Evolutionary conservation across 2,329 filamentous ascomycete species (phyloP).

Genomic region (Hypoxylon sp.): DNA sequence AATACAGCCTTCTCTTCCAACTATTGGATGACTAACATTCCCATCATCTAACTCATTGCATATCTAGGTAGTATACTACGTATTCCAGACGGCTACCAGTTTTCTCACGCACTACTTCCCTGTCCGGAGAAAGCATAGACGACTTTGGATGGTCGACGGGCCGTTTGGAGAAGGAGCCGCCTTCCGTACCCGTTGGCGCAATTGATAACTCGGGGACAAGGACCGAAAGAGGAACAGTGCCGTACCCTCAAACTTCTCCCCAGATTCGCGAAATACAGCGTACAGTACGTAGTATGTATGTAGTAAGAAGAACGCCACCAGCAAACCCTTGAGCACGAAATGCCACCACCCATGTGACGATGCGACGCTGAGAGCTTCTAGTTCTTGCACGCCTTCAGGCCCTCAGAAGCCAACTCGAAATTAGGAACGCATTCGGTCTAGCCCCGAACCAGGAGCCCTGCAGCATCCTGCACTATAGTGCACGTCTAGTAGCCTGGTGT

Average conservation of each 20-base stretch:
- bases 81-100: conserved; percentile 10
- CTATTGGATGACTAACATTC: conserved; percentile 5
- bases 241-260: conserved; percentile 41
- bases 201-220: conserved; percentile 47
- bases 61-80: conserved; percentile 16
- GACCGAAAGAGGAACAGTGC: conserved; percentile 46
- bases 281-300: too few species aligned
- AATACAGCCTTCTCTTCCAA: not conserved
- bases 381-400: conserved; percentile 5
- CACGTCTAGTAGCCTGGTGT: conserved; percentile 40
- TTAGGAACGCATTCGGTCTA: conserved; percentile 35
- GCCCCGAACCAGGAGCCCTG: conserved; percentile 34
- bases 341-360: conserved; percentile 35
- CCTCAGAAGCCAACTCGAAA: conserved; percentile 27
- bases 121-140: conserved; percentile 27
- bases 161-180: conserved; percentile 42
- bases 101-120: conserved; percentile 17
- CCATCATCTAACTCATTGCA: conserved; percentile 3
- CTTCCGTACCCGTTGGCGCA: conserved; percentile 47
- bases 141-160: conserved; percentile 29
- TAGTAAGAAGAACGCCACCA: conserved; percentile 24
- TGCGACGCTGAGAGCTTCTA: conserved; percentile 37
- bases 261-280: conserved; percentile 48
- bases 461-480: too few species aligned
- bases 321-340: conserved; percentile 29